These are phyloP conservation scores for Fusarium paranaense DNA, from an alignment of 2,329 filamentous ascomycete genomes.

Conservation along the genomic window DNA sequence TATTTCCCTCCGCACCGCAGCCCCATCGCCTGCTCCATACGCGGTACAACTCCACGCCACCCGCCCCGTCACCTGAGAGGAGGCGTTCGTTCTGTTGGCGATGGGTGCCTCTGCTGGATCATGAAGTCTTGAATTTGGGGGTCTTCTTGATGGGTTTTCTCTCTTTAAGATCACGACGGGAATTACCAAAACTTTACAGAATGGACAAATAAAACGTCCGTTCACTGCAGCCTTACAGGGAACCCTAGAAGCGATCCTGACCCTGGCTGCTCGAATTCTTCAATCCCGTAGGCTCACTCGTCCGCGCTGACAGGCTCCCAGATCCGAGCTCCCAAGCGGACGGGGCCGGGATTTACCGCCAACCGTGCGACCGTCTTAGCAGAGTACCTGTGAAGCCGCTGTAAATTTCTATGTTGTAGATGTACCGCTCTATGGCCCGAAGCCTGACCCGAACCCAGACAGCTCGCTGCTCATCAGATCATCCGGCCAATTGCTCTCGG, in stretches of 20 bases:
- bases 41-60: conserved; percentile 1
- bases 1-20: conserved; percentile 1
- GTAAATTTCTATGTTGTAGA: fast-evolving
- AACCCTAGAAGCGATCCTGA: conserved; percentile 21
- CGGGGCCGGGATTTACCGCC: conserved; percentile 42
- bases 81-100: not conserved
- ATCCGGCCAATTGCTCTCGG: conserved; percentile 36
- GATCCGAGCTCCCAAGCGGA: conserved; percentile 36
- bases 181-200: not conserved
- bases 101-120: not conserved
- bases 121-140: not conserved
- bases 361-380: conserved; percentile 20
- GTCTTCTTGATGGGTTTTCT: not conserved
- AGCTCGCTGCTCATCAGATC: conserved; percentile 41
- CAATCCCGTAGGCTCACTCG: conserved; percentile 28
- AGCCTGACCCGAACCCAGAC: conserved; percentile 18
- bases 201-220: not conserved
- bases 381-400: conserved; percentile 3
- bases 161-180: not conserved
- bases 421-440: conserved; percentile 31
- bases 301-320: conserved; percentile 7
- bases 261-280: conserved; percentile 24
- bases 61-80: not conserved
- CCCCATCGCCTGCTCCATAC: not conserved
- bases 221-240: conserved; percentile 11